Base-by-base conservation (phyloP, 768 basidiomycete genomes). In the Leccinum boreale region DNA sequence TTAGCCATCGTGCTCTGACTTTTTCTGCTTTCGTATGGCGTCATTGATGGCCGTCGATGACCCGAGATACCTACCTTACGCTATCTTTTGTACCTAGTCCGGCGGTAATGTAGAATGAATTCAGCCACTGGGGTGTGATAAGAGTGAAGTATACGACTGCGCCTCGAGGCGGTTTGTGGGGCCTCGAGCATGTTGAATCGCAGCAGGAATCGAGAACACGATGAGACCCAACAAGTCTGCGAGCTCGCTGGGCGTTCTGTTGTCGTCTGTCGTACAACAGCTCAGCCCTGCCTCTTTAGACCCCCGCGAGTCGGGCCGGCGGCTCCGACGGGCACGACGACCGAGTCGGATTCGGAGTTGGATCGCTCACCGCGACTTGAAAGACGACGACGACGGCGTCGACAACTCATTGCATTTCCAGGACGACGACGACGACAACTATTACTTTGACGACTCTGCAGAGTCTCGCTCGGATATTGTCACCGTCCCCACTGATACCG, bases 191-290 rank as follows among this genome's bases (percentile, higher is more conserved):
- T 19, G 33, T 55, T 26, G 19, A 15, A 31, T 24, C 29, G 14
- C 56, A 36, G n/a, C 29, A 36, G 58, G 5, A 12, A 15, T 23
- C 14, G 21, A 58, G 50, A 29, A 11, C 36, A 2, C 29, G 19
- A 58, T 49, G 50, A 42, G 9, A 19, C 51, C 42, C 19, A 44
- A 12, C 35, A 62, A 51, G 31, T 31, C 55, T 33, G 52, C 46
- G 6, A 35, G 11, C 42, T 21, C 45, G 23, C 21, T 46, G 23
- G n/a, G 44, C 26, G 36, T 42, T 29, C 52, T 69, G 52, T 54
- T 63, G 57, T 63, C 67, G 47, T 55, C 61, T 59, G 57, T 67
- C 57, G 64, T 64, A 53, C 66, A 68, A 24, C 64, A 66, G 48
- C 57, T 69, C 4, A 17, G 36, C 58, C 10, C 29, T 44, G 42